Percentiles rank a stretch among this genome's conserved stretches.
Conservation (phyloP, 2,329 filamentous ascomycete species). For the Tolypocladium pustulatum region DNA sequence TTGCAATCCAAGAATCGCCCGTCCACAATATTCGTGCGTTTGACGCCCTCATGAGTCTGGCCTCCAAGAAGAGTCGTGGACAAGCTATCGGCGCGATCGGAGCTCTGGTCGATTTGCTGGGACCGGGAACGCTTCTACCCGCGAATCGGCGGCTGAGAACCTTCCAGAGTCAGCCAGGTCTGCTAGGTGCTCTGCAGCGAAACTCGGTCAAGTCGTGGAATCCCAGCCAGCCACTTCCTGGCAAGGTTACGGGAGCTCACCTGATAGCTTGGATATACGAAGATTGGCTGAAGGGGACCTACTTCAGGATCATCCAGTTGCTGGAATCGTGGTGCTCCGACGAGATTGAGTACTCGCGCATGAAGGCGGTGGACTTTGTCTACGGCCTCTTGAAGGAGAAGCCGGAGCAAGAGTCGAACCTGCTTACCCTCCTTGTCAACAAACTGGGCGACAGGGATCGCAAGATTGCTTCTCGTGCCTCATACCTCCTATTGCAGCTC, state of each 20-base stretch:
- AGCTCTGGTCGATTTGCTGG: conserved; percentile 88
- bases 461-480: conserved; percentile 89
- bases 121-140: conserved; percentile 77
- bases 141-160: conserved; percentile 67
- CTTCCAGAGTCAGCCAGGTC: conserved; percentile 69
- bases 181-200: conserved; percentile 61
- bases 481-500: conserved; percentile 86
- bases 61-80: conserved; percentile 87
- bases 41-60: conserved; percentile 70
- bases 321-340: conserved; percentile 90
- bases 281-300: conserved; percentile 88
- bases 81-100: conserved; percentile 89
- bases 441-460: conserved; percentile 92
- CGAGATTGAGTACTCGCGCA: conserved; percentile 87
- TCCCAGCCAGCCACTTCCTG: conserved; percentile 59
- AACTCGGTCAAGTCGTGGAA: conserved; percentile 51
- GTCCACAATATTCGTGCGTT: conserved; percentile 85
- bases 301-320: conserved; percentile 86
- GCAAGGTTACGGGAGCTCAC: conserved; percentile 62
- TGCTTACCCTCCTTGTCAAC: conserved; percentile 84
- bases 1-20: conserved; percentile 92
- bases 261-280: conserved; percentile 86
- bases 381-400: conserved; percentile 89
- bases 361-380: conserved; percentile 79
- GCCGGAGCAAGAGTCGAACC: conserved; percentile 92